Conservation (phyloP, 1,284 basidiomycete species). For the Marasmius oreades region DNA sequence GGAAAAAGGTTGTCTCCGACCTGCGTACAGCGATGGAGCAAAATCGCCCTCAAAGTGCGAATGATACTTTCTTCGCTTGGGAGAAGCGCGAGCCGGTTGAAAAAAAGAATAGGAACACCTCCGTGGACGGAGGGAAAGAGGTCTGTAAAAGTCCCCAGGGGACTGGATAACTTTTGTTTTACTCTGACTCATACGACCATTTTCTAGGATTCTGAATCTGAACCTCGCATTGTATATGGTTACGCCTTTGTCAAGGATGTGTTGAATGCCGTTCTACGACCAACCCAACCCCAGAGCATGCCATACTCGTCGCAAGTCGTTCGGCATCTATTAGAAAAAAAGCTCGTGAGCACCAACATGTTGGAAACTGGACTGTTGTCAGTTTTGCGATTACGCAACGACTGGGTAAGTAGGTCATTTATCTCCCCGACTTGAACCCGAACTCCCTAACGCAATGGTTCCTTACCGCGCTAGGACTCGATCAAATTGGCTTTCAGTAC, state of each 20-base stretch:
- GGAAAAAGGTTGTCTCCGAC: conserved; percentile 33
- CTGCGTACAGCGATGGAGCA: conserved; percentile 33
- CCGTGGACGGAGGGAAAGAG: conserved; percentile 1
- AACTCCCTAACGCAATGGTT: background rate
- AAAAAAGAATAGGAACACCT: conserved; percentile 14
- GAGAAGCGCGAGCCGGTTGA: conserved; percentile 33
- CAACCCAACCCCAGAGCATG: conserved; percentile 29
- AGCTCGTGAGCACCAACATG: conserved; percentile 57
- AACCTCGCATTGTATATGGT: conserved; percentile 26
- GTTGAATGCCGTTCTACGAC: conserved; percentile 43
- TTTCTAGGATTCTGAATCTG: conserved; percentile 19
- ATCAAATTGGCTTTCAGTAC: conserved; percentile 47
- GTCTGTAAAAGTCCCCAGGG: background rate
- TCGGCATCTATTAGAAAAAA: conserved; percentile 49
- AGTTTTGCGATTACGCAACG: conserved; percentile 45
- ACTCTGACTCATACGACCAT: conserved; percentile 1
- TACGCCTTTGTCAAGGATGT: conserved; percentile 57
- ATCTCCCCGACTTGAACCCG: too few species aligned
- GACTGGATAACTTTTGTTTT: background rate
- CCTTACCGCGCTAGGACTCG: conserved; percentile 39
- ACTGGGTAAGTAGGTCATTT: conserved; percentile 54
- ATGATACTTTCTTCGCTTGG: conserved; percentile 51
- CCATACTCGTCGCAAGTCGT: conserved; percentile 52
- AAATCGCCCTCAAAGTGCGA: conserved; percentile 35
- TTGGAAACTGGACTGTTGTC: conserved; percentile 52